Base-by-base conservation (phyloP, 2,329 filamentous ascomycete species). In the Nemania sp. region DNA sequence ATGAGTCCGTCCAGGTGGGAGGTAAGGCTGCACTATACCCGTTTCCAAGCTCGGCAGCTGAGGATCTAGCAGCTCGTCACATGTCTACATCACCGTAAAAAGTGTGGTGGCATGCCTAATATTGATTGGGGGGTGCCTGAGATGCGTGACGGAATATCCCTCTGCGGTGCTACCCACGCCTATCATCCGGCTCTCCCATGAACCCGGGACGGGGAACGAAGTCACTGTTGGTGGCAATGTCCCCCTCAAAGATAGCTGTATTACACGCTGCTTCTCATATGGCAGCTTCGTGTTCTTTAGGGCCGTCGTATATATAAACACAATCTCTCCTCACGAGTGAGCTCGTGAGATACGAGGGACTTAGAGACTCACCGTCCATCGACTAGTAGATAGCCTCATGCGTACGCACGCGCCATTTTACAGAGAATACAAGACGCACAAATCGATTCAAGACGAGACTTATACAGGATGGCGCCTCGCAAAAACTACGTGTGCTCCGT, bases 401-500 rank as follows among this genome's bases (percentile, higher is more conserved):
- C 62, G 57, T 17, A 64, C 55, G 29, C 20, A 18, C 34, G 60
- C 45, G 15, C 9, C 51, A 21, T 32, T 21, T n/a, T n/a, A n/a
- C n/a, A n/a, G 34, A 63, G 7, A 4, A 29, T 20, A 57, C 51
- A 56, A 39, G 39, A 54, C 49, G 51, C 18, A 48, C 9, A 34
- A 20, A 15, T 39, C 32, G n/a, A 56, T 25, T 11, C 35, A 5
- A 49, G 54, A 15, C 10, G 10, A 17, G 47, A 57, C 39, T 12
- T 48, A 63, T 56, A 34, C 54, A 70, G 64, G 34, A 72, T 71
- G 70, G 62, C 69, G 4, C 35, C 66, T 53, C 61, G 55, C 11
- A 58, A 57, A 39, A 52, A 62, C 47, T 63, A 63, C 54, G 47
- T 72, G 57, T 80, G 77, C 69, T 77, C 72, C 60, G 76, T 80